Conservation (phyloP, 73 alveolate genomes). For the Breviolum minutum region DNA sequence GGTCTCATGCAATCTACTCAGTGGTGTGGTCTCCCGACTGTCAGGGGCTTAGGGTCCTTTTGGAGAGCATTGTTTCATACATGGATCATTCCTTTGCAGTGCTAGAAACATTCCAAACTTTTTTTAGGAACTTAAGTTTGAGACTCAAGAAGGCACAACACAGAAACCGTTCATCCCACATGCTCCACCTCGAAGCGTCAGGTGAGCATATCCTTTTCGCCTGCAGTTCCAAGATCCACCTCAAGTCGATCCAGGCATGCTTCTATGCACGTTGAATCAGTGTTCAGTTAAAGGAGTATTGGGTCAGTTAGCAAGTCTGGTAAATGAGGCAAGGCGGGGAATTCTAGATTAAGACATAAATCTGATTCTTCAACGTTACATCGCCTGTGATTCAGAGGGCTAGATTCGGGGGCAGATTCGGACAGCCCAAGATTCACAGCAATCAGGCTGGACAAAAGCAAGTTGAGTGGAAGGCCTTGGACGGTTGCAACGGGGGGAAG, state of each 20-base stretch:
- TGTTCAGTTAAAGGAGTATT: no score
- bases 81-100: not conserved
- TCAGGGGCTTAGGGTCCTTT: not conserved
- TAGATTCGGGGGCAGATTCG: not conserved
- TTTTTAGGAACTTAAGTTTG: not conserved
- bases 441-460: conserved; percentile 96
- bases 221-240: conserved; percentile 87
- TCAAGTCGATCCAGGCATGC: conserved; percentile 71
- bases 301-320: no score
- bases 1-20: conserved; percentile 92
- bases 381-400: no score
- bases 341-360: no score
- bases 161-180: not conserved
- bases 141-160: no score
- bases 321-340: no score
- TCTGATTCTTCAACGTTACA: no score
- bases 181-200: not conserved
- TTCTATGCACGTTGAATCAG: not conserved
- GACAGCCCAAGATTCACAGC: not conserved
- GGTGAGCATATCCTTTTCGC: conserved; percentile 90
- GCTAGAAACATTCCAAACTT: not conserved
- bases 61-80: not conserved
- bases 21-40: conserved; percentile 93
- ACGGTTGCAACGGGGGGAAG: no score
- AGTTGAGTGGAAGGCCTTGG: conserved; percentile 96